Base-by-base conservation (phyloP, 2,329 filamentous ascomycete genomes). In the Fusarium setosum region DNA sequence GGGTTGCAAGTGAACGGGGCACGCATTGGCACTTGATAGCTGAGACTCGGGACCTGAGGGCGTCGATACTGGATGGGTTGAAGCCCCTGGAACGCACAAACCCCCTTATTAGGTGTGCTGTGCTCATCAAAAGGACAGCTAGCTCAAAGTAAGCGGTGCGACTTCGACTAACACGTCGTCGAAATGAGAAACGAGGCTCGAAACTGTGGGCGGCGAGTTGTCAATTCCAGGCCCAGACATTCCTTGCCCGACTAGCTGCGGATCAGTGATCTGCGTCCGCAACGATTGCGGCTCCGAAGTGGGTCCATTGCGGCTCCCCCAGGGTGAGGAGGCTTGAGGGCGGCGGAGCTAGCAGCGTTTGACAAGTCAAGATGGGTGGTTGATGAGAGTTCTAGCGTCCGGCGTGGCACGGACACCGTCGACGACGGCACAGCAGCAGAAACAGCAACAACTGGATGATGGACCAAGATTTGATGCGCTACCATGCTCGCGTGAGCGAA, bases 221-320 rank as follows among this genome's bases (percentile, higher is more conserved):
- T 48, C 37, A 54, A 63, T 67, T 64, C 54, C 50, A 71, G 62
- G 49, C 59, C 55, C 31, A 59, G 62, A 61, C 56, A 56, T 50
- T 54, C n/a, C 23, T 18, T 20, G n/a, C n/a, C n/a, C n/a, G 45
- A 44, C 49, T 63, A 72, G 70, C 59, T 66, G 70, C 70, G 70
- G 70, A 72, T 72, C 70, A 72, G 59, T 59, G 70, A 72, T 72
- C 64, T 68, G 57, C 66, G 48, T 61, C 70, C 66, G 61, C 65
- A 64, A 56, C 56, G 60, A 67, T 67, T 72, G 70, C 70, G 70
- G 70, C 59, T 72, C 70, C 70, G 70, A 72, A 44, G 70, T 72
- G 70, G 70, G 67, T 48, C 65, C 20, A 37, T 48, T 72, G 70
- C 70, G 70, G 70, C 65, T 72, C 70, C 70, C 70, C 66, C 70